These are phyloP conservation scores for Thalassiosira oceanica DNA, from an alignment of 352 stramenopile genomes.

Conservation along the genomic window DNA sequence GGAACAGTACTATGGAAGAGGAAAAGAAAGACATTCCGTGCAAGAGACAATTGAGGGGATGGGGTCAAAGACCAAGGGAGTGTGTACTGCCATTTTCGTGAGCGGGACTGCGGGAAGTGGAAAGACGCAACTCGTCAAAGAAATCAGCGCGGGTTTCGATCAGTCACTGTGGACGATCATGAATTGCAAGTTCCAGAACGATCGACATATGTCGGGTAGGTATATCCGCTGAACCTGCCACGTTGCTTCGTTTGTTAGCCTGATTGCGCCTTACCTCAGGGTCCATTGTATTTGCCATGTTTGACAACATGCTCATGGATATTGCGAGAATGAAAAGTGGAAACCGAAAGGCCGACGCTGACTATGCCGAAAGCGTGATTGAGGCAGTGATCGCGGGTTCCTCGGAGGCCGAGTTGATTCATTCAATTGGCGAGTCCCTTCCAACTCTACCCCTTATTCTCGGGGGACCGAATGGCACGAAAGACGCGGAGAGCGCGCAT, in stretches of 20 bases:
- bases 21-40: conserved; percentile 5
- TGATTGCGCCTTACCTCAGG: neutral
- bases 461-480: too few relatives aligned
- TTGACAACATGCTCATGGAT: neutral
- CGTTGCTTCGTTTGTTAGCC: too few relatives aligned
- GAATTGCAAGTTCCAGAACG: conserved; percentile 10
- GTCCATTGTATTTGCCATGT: conserved; percentile 6
- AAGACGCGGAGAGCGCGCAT: too few relatives aligned
- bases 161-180: neutral
- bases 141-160: neutral
- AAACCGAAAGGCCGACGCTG: too few relatives aligned
- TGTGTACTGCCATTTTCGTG: neutral
- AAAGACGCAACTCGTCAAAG: conserved; percentile 1
- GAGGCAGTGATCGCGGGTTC: too few relatives aligned
- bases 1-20: conserved; percentile 8
- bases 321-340: neutral
- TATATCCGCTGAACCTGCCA: too few relatives aligned
- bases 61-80: neutral
- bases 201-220: too few relatives aligned
- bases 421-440: neutral
- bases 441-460: conserved; percentile 2
- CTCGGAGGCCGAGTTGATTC: too few relatives aligned
- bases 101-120: conserved; percentile 1
- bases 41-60: conserved; percentile 1
- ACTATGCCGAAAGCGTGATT: neutral